Conservation (phyloP, 2,329 filamentous ascomycete genomes). For the Beauveria australis region DNA sequence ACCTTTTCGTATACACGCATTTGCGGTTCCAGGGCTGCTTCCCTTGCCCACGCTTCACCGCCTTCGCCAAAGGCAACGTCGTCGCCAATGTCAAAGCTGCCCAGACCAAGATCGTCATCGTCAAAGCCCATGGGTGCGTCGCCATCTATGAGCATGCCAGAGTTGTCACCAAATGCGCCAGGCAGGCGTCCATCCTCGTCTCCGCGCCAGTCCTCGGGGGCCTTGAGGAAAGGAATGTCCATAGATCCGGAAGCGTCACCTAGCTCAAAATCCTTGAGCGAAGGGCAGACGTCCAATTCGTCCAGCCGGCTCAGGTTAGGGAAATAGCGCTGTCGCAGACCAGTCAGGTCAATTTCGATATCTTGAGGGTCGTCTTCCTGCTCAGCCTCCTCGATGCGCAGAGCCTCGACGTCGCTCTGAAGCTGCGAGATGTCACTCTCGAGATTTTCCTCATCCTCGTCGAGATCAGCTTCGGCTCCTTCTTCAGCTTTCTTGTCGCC, state of each 20-base stretch:
- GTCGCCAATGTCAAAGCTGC: conserved; percentile 60
- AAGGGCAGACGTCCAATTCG: conserved; percentile 86
- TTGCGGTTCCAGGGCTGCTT: conserved; percentile 79
- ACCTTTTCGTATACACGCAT: conserved; percentile 67
- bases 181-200: conserved; percentile 54
- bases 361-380: conserved; percentile 35
- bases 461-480: conserved; percentile 31
- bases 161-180: conserved; percentile 54
- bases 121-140: conserved; percentile 73
- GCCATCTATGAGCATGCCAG: conserved; percentile 77
- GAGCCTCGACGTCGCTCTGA: conserved; percentile 13
- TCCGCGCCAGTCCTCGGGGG: conserved; percentile 75
- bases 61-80: conserved; percentile 90
- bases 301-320: conserved; percentile 70
- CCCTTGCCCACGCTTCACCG: conserved; percentile 88
- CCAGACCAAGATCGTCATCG: conserved; percentile 62
- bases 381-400: conserved; percentile 32
- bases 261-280: conserved; percentile 86
- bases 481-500: conserved; percentile 38
- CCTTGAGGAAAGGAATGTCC: conserved; percentile 87
- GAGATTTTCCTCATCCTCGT: conserved; percentile 29
- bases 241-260: conserved; percentile 77
- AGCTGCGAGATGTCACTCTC: conserved; percentile 18
- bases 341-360: conserved; percentile 69
- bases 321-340: conserved; percentile 75